Evolutionary conservation across 225 moss, liverwort and hornwort species (phyloP), one percentile per base, ranked within the genome.

Genomic region (Pseudoscleropodium purum): DNA sequence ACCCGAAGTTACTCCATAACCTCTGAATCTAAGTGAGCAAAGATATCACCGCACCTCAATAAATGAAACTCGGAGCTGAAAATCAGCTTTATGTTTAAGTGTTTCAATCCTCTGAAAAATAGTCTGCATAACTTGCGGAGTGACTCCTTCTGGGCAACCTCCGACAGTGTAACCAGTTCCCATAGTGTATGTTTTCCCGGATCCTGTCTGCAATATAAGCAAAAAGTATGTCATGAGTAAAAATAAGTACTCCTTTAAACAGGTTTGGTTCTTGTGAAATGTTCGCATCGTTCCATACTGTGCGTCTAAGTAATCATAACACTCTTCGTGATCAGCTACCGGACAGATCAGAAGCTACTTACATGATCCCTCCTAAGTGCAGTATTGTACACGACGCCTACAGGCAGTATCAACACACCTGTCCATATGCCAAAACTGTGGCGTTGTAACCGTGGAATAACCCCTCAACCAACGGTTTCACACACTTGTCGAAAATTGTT

Each of bases 391-490:
- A 24, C 59, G 59, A 24, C 23, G 25, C 25, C 11, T 25, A 26
- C 61, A 83, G 67, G 77, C 72, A 86, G 72, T 83, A 74, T 83
- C 52, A 73, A 90, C 90, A 52, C 64, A 98, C 98, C 98, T 98
- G 98, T 87, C 98, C 98, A 89, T 98, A 98, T n/a, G 98, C 98
- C 70, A 98, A 94, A 85, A 98, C 97, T 31, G 98, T 98, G 85
- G 98, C 98, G 94, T 98, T 98, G 90, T 97, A 98, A 80, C 97
- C 97, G 49, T 97, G 97, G 63, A 98, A 98, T 62, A 98, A 90
- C 43, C 98, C 98, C 87, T 98, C 98, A 85, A 98, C 98, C 92
- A 98, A 91, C 18, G 98, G 96, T 86, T 96, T 94, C 82, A 98
- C 98, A 79, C 98, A 98, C 88, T 98, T 96, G 75, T 96, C 95